A percentile compares a stretch with the other conserved stretches of the same genome.
These are phyloP conservation scores for Penicillium cosmopolitanum DNA, from an alignment of 495 filamentous ascomycete genomes.

Conservation along the genomic window DNA sequence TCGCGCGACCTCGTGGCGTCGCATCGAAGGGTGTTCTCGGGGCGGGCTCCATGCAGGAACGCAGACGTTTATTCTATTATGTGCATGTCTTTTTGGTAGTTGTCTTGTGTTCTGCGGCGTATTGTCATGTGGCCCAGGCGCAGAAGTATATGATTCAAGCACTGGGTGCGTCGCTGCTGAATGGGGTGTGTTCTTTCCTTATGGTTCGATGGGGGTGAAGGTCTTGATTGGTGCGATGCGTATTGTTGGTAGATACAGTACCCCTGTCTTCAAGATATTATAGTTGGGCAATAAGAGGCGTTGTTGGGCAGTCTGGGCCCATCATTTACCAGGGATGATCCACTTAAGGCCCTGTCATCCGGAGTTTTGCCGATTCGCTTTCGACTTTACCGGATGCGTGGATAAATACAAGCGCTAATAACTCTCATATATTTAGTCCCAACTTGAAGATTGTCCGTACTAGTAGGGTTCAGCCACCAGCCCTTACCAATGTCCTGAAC, in stretches of 20 bases:
- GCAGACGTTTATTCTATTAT: conserved; percentile 40
- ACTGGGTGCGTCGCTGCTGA: conserved; percentile 35
- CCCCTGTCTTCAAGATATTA: background rate
- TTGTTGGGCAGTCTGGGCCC: background rate
- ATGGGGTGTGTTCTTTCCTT: conserved; percentile 36
- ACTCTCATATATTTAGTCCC: too few relatives aligned
- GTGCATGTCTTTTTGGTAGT: conserved; percentile 41
- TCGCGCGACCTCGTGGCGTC: conserved; percentile 33
- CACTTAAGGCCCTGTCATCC: background rate
- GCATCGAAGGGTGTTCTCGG: conserved; percentile 8
- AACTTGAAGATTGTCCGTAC: too few relatives aligned
- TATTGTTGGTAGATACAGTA: background rate
- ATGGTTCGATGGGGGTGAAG: conserved; percentile 18
- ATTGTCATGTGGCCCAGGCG: conserved; percentile 45
- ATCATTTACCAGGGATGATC: background rate
- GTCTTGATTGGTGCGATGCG: background rate
- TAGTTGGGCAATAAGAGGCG: background rate
- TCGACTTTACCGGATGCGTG: too few relatives aligned
- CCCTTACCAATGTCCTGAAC: background rate
- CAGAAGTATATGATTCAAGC: conserved; percentile 43
- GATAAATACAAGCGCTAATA: too few relatives aligned
- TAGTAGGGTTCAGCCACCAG: background rate
- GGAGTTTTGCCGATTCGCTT: background rate
- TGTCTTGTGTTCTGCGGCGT: conserved; percentile 38
- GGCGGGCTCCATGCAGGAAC: conserved; percentile 30